Percentiles rank a stretch among this genome's conserved stretches.
phyloP scores from a whole-genome alignment of 2,329 filamentous ascomycete genomes.

The Ophiosphaerella narmari region DNA sequence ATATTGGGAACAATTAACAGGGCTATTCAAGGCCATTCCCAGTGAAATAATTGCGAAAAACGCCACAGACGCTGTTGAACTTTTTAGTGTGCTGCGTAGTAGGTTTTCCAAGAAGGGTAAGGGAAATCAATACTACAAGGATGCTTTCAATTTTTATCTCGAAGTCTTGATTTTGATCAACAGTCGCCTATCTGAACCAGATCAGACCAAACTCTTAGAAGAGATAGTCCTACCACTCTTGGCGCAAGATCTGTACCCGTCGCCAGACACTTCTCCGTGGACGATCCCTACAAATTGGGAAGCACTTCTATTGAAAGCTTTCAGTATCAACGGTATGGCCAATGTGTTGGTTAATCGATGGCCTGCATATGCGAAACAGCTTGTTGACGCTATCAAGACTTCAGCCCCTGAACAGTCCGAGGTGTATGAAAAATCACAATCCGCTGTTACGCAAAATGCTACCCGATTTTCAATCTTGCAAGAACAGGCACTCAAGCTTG shows the following conservation, averaged over 20 bases:
- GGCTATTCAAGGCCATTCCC: conserved; percentile 64
- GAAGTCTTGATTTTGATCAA: conserved; percentile 59
- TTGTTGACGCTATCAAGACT: conserved; percentile 71
- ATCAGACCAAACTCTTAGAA: conserved; percentile 52
- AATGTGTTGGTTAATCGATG: conserved; percentile 63
- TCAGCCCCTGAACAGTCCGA: conserved; percentile 83
- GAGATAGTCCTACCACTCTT: conserved; percentile 59
- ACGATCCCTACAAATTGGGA: conserved; percentile 51
- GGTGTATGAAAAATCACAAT: conserved; percentile 74
- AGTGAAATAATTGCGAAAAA: conserved; percentile 59
- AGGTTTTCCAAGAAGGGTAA: conserved; percentile 79
- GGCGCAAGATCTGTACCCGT: conserved; percentile 57
- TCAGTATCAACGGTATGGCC: conserved; percentile 51
- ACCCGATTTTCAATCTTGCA: conserved; percentile 66
- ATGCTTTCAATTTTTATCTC: conserved; percentile 78
- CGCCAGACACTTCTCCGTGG: conserved; percentile 55
- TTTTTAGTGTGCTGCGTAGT: conserved; percentile 70
- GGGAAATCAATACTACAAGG: conserved; percentile 66
- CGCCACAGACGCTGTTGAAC: conserved; percentile 59
- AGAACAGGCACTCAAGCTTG: conserved; percentile 18
- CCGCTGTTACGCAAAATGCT: conserved; percentile 67
- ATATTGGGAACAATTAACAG: conserved; percentile 74
- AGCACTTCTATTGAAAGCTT: conserved; percentile 47
- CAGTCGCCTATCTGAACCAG: conserved; percentile 49
- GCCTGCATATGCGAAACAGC: conserved; percentile 61